phyloP scores from a whole-genome alignment of 2,329 filamentous ascomycete species.

The Ophiostoma populinum region DNA sequence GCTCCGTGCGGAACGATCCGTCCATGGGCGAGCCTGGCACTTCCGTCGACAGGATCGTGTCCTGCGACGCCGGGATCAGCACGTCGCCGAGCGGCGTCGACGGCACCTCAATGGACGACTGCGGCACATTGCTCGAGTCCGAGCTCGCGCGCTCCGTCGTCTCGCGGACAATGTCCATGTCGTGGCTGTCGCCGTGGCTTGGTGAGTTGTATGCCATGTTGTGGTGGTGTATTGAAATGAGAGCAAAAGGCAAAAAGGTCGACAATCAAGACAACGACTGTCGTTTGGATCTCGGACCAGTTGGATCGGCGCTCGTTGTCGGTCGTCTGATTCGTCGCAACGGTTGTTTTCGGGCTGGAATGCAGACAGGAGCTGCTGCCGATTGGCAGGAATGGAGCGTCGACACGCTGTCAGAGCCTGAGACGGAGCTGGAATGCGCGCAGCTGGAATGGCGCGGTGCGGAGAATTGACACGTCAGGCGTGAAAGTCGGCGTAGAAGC shows the following conservation, averaged over 20 bases:
- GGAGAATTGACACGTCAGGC: too few species aligned
- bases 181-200: background rate
- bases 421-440: too few species aligned
- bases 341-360: conserved; percentile 2
- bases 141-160: too few species aligned
- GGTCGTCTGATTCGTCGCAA: background rate
- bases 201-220: conserved; percentile 18
- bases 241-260: background rate
- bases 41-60: conserved; percentile 41
- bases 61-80: conserved; percentile 25
- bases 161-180: conserved; percentile 5
- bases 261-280: too few species aligned
- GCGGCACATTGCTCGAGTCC: conserved; percentile 1
- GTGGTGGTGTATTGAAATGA: background rate
- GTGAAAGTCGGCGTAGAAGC: too few species aligned
- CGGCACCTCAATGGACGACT: conserved; percentile 17
- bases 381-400: too few species aligned
- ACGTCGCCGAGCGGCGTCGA: conserved; percentile 18
- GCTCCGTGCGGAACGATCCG: conserved; percentile 32
- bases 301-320: background rate
- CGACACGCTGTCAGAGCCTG: too few species aligned
- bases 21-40: conserved; percentile 35
- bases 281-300: too few species aligned
- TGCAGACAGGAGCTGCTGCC: too few species aligned
- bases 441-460: too few species aligned